These are phyloP conservation scores for Fraxinus sp. DNA, from an alignment of 305 asterid genomes.

Conservation along the genomic window DNA sequence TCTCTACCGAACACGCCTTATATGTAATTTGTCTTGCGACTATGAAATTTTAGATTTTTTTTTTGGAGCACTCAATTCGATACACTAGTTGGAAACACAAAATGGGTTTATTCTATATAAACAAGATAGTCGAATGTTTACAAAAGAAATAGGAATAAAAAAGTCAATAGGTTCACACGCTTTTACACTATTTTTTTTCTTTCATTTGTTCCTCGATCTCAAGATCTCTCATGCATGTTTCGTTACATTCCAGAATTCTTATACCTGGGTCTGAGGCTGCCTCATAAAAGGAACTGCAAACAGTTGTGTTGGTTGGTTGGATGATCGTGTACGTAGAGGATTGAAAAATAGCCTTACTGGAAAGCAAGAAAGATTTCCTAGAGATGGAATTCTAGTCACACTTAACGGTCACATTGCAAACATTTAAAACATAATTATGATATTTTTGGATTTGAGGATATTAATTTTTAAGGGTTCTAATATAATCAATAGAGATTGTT, in stretches of 20 bases:
- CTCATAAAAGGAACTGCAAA: neutral
- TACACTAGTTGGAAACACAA: neutral
- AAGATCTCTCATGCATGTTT: neutral
- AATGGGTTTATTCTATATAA: too few relatives aligned
- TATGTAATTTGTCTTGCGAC: neutral
- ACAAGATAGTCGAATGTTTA: too few relatives aligned
- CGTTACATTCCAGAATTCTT: too few relatives aligned
- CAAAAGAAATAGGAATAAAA: neutral
- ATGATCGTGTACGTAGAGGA: neutral
- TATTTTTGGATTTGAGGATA: too few relatives aligned
- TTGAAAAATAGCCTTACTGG: neutral
- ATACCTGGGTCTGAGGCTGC: neutral
- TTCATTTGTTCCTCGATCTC: too few relatives aligned
- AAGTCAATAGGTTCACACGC: neutral
- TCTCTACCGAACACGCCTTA: too few relatives aligned
- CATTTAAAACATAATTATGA: too few relatives aligned
- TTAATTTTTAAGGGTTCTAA: too few relatives aligned
- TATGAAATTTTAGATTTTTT: too few relatives aligned
- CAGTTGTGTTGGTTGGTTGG: neutral
- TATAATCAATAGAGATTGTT: too few relatives aligned
- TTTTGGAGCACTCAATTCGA: neutral
- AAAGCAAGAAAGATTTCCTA: neutral
- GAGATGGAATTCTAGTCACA: neutral
- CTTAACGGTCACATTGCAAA: too few relatives aligned
- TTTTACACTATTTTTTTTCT: neutral